Evolutionary conservation across 192 early-diverging fungal genomes (phyloP), one percentile per base, ranked within the genome.

Genomic region (Podila epicladia): DNA sequence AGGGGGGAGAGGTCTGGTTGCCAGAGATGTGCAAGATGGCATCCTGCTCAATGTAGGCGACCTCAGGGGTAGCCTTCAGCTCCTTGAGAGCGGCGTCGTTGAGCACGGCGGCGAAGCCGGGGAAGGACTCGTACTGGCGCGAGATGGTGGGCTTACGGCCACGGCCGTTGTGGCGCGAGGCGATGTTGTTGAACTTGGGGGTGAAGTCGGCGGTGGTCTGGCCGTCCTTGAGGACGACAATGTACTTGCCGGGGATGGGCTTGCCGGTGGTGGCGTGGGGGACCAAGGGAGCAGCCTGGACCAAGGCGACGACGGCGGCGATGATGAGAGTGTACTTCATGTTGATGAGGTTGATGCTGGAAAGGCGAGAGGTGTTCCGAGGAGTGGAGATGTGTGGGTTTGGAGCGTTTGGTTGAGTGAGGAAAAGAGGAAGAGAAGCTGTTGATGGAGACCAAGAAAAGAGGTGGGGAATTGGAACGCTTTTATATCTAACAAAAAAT

Each of bases 31-130:
- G 59, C 63, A 79, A 28, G 51, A 72, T 67, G 38, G 65, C 62
- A 33, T 79, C 76, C 41, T 79, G 68, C 64, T 79, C 76, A n/a
- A 79, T 51, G 26, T 72, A 77, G 5, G 32, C 72, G 9, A 77
- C 69, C 53, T 79, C 69, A 3, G 61, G 55, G 3, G 53, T 26
- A 17, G 70, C 64, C 29, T 51, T 33, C 55, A 76, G 22, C n/a
- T 69, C 74, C 69, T 70, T 76, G 32, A 76, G 49, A 17, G 74
- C 59, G 22, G 68, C 49, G 12, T 29, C 35, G n/a, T 64, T 51
- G 22, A 76, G 26, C 20, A 69, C 24, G 69, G 74, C 74, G 19
- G 64, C 60, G 64, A 70, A 69, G 9, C 41, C 61, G 13, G 29
- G 48, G 48, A 38, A 60, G 35, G 48, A 26, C 28, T 57, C 50